Evolutionary conservation across 2,329 filamentous ascomycete genomes (phyloP).

Genomic region (Plenodomus lindquistii): DNA sequence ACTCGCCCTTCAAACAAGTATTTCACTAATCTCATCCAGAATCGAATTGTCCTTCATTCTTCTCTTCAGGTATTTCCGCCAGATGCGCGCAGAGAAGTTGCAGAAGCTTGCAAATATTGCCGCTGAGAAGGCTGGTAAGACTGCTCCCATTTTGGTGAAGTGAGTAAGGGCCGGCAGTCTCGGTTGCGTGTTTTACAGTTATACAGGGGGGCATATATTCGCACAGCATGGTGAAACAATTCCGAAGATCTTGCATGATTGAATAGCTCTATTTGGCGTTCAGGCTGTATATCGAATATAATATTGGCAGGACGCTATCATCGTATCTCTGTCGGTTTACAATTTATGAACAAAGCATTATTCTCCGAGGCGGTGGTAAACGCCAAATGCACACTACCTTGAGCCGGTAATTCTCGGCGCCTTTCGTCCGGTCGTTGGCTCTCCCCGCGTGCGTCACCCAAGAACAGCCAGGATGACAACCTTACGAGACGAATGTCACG

Average conservation of each 20-base stretch:
- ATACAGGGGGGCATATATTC: neutral
- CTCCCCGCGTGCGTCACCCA: too few species aligned
- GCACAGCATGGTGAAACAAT: neutral
- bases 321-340: neutral
- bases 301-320: neutral
- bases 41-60: slow-evolving; percentile 88
- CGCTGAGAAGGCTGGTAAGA: slow-evolving; percentile 56
- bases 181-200: neutral
- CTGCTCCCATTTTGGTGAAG: slow-evolving; percentile 38
- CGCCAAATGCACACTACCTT: too few species aligned
- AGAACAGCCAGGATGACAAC: too few species aligned
- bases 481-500: too few species aligned
- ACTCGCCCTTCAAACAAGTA: neutral
- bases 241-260: neutral
- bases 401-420: too few species aligned
- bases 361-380: too few species aligned
- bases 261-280: neutral
- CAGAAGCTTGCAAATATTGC: slow-evolving; percentile 68
- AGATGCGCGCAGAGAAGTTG: slow-evolving; percentile 70
- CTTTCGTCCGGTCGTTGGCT: too few species aligned
- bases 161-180: slow-evolving; percentile 10
- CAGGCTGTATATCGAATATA: neutral
- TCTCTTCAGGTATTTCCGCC: slow-evolving; percentile 79
- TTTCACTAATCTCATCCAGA: slow-evolving; percentile 49
- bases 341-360: neutral